These are phyloP conservation scores for Blastobotrys capitulatus DNA, from an alignment of 1,139 yeast species.

Conservation along the genomic window DNA sequence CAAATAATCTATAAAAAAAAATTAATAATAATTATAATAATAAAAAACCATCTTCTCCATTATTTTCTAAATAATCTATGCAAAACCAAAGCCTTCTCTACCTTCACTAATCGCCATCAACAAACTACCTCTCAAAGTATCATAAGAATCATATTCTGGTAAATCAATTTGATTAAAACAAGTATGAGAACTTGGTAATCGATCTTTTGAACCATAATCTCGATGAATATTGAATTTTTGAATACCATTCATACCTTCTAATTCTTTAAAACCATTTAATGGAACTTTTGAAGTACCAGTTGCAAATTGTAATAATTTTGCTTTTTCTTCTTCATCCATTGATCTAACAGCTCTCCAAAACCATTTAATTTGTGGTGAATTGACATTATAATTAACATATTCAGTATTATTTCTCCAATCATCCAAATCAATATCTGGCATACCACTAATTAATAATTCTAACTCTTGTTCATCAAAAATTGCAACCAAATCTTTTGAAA, in stretches of 20 bases:
- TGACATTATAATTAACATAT: conserved; percentile 78
- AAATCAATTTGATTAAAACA: conserved; percentile 93
- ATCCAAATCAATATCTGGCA: conserved; percentile 92
- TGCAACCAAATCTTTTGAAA: conserved; percentile 79
- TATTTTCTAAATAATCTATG: conserved; percentile 28
- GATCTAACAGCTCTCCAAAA: conserved; percentile 98
- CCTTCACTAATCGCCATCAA: conserved; percentile 90
- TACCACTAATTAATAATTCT: conserved; percentile 85
- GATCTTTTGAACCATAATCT: conserved; percentile 78
- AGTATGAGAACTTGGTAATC: conserved; percentile 93
- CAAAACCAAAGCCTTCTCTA: conserved; percentile 92
- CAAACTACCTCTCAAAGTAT: conserved; percentile 72
- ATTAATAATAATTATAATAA: not conserved
- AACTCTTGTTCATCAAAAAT: conserved; percentile 95
- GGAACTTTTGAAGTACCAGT: conserved; percentile 99
- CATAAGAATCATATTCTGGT: conserved; percentile 90
- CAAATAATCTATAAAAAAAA: not conserved
- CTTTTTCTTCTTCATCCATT: conserved; percentile 90
- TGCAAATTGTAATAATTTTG: conserved; percentile 88
- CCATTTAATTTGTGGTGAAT: conserved; percentile 89
- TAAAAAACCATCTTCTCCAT: not conserved
- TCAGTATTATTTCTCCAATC: conserved; percentile 90
- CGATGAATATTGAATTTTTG: conserved; percentile 87
- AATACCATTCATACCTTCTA: conserved; percentile 83
- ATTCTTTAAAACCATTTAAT: conserved; percentile 82